These are phyloP conservation scores for Colletotrichum sidae DNA, from an alignment of 2,329 filamentous ascomycete genomes.

Conservation along the genomic window DNA sequence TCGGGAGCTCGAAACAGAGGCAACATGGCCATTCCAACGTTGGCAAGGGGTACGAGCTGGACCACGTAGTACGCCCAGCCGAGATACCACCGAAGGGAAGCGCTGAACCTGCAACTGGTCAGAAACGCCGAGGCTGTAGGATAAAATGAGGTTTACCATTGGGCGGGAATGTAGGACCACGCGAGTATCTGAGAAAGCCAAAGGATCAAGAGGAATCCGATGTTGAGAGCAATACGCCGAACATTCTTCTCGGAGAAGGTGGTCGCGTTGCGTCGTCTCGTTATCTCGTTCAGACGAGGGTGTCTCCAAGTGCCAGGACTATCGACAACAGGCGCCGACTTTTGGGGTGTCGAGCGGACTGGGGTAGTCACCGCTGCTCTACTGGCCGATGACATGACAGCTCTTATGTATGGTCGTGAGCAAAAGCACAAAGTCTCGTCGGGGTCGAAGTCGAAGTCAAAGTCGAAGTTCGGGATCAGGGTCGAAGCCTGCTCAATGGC, in stretches of 20 bases:
- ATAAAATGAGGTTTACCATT: slow-evolving; percentile 49
- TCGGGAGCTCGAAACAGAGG: slow-evolving; percentile 81
- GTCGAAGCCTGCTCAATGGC: slow-evolving; percentile 28
- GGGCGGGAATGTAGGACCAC: slow-evolving; percentile 50
- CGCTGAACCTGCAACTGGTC: slow-evolving; percentile 24
- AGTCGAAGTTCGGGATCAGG: slow-evolving; percentile 23
- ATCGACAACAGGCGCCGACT: slow-evolving; percentile 51
- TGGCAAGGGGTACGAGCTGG: slow-evolving; percentile 72
- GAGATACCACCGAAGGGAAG: slow-evolving; percentile 45
- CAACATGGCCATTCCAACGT: slow-evolving; percentile 76
- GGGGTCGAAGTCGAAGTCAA: slow-evolving; percentile 3
- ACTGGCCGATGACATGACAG: slow-evolving; percentile 46
- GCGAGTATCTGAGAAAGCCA: slow-evolving; percentile 50
- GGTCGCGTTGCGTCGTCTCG: slow-evolving; percentile 79
- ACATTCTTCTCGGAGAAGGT: slow-evolving; percentile 85
- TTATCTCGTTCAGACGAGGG: slow-evolving; percentile 88
- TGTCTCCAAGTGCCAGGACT: slow-evolving; percentile 90
- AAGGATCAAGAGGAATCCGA: slow-evolving; percentile 57
- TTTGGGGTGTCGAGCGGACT: slow-evolving; percentile 54
- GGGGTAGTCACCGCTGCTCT: slow-evolving; percentile 47
- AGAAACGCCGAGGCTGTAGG: slow-evolving; percentile 1
- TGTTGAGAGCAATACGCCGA: slow-evolving; percentile 76
- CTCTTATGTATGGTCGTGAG: not conserved
- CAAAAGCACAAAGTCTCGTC: too few relatives aligned
- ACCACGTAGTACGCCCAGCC: slow-evolving; percentile 59